Evolutionary conservation across 2,329 filamentous ascomycete species (phyloP).

Genomic region (Bretziella fagacearum): DNA sequence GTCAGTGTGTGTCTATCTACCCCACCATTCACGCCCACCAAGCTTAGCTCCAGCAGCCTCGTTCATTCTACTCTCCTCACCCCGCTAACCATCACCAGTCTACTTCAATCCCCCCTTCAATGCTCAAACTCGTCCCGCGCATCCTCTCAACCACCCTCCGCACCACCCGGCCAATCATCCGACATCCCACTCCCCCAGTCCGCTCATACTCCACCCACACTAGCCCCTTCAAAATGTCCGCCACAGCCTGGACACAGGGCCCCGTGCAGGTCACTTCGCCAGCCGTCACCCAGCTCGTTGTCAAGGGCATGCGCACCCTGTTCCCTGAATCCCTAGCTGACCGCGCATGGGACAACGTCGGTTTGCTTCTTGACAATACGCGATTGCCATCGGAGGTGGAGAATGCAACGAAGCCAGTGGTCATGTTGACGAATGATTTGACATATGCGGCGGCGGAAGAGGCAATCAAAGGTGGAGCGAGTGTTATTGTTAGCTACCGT

Average conservation of each 20-base stretch:
- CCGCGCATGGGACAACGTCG: constrained; percentile 91
- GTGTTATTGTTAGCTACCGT: constrained; percentile 83
- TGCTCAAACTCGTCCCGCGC: no score
- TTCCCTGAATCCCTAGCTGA: constrained; percentile 85
- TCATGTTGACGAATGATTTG: constrained; percentile 65
- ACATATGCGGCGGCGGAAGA: constrained; percentile 80
- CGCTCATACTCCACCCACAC: neutral
- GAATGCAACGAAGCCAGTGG: constrained; percentile 21
- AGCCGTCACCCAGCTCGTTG: constrained; percentile 41
- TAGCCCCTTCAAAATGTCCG: neutral
- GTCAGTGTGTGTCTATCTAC: no score
- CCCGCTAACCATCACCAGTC: no score
- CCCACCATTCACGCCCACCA: no score
- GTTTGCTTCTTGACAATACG: constrained; percentile 45
- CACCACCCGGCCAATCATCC: no score
- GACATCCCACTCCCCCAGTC: neutral
- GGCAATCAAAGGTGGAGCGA: constrained; percentile 59
- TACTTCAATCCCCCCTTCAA: no score
- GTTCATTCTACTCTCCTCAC: no score
- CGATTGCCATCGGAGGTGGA: constrained; percentile 19
- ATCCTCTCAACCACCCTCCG: no score
- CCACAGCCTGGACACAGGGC: constrained; percentile 2
- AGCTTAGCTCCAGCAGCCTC: no score
- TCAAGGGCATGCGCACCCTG: constrained; percentile 63
- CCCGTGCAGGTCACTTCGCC: constrained; percentile 13